phyloP scores from a whole-genome alignment of 352 stramenopile genomes.

The Thraustochytrium striatum region DNA sequence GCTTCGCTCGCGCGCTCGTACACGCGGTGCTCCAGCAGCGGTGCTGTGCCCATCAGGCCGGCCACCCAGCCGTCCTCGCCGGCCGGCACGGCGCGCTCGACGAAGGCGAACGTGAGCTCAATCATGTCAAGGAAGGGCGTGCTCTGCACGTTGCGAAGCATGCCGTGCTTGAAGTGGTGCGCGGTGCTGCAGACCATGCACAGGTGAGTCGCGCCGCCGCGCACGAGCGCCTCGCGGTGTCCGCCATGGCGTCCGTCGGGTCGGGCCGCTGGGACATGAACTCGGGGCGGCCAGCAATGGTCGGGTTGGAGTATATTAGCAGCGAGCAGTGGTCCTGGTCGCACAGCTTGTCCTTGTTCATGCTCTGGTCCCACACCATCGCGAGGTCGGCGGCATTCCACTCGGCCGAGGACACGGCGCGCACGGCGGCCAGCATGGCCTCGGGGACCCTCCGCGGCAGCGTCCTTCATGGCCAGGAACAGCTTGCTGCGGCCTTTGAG shows the following conservation, averaged over 20 bases:
- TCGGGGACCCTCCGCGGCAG: neutral
- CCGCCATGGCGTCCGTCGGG: conserved; percentile 36
- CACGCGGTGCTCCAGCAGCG: conserved; percentile 23
- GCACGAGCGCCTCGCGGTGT: conserved; percentile 33
- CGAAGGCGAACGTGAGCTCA: conserved; percentile 46
- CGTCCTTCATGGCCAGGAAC: conserved; percentile 20
- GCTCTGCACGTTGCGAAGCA: neutral
- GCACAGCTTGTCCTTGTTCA: conserved; percentile 12
- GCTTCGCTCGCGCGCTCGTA: conserved; percentile 21
- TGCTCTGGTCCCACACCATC: conserved; percentile 6
- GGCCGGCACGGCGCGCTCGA: neutral
- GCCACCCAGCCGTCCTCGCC: neutral
- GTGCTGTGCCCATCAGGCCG: conserved; percentile 40
- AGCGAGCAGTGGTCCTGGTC: conserved; percentile 44
- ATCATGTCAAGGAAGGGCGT: conserved; percentile 49
- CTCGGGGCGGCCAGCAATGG: conserved; percentile 35
- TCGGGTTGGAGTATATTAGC: conserved; percentile 47
- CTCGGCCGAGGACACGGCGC: conserved; percentile 14
- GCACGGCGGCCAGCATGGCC: conserved; percentile 6
- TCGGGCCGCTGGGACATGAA: conserved; percentile 38
- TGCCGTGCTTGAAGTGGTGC: conserved; percentile 47
- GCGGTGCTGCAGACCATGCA: conserved; percentile 49
- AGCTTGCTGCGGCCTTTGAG: conserved; percentile 23
- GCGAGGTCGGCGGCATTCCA: conserved; percentile 13
- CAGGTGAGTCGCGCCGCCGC: conserved; percentile 31